phyloP scores from a whole-genome alignment of 108 stramenopile genomes.

The Hondaea fermentalgiana region DNA sequence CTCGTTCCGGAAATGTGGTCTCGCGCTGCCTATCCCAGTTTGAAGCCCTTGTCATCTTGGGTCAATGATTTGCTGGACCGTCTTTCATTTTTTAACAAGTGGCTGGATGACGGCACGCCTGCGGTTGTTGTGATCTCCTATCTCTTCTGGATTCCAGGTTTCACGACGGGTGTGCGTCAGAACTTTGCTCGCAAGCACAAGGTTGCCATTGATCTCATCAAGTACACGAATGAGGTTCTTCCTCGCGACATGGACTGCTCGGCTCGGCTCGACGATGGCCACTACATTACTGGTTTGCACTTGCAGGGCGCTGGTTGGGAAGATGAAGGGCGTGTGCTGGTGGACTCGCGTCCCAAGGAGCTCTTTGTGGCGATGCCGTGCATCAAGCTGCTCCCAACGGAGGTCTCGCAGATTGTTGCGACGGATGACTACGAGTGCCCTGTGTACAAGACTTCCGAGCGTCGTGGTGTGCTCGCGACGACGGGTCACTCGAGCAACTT shows the following conservation, averaged over 20 bases:
- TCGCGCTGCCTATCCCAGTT: slow-evolving; percentile 45
- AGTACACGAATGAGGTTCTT: slow-evolving; percentile 46
- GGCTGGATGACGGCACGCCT: slow-evolving; percentile 36
- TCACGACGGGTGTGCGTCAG: slow-evolving; percentile 60
- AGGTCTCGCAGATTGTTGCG: slow-evolving; percentile 33
- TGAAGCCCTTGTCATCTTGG: slow-evolving; percentile 59
- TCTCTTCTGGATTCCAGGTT: slow-evolving; percentile 60
- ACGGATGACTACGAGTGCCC: slow-evolving; percentile 52
- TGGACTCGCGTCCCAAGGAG: slow-evolving; percentile 44
- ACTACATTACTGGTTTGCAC: slow-evolving; percentile 46
- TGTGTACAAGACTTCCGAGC: slow-evolving; percentile 55
- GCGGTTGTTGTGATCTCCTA: slow-evolving; percentile 52
- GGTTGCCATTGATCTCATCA: slow-evolving; percentile 52
- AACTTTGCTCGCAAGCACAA: slow-evolving; percentile 55
- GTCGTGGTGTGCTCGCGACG: slow-evolving; percentile 46
- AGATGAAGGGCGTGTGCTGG: slow-evolving; percentile 24
- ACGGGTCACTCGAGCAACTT: slow-evolving; percentile 56
- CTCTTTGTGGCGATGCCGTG: slow-evolving; percentile 46
- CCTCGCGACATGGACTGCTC: slow-evolving; percentile 30
- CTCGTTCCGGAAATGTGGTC: slow-evolving; percentile 47
- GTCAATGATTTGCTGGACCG: slow-evolving; percentile 48
- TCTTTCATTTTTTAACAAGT: slow-evolving; percentile 37
- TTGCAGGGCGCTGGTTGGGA: slow-evolving; percentile 59
- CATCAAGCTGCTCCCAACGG: slow-evolving; percentile 44
- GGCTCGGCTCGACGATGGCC: slow-evolving; percentile 42